Base-by-base conservation (phyloP, 805 yeast genomes). In the Komagataella kurtzmanii region DNA sequence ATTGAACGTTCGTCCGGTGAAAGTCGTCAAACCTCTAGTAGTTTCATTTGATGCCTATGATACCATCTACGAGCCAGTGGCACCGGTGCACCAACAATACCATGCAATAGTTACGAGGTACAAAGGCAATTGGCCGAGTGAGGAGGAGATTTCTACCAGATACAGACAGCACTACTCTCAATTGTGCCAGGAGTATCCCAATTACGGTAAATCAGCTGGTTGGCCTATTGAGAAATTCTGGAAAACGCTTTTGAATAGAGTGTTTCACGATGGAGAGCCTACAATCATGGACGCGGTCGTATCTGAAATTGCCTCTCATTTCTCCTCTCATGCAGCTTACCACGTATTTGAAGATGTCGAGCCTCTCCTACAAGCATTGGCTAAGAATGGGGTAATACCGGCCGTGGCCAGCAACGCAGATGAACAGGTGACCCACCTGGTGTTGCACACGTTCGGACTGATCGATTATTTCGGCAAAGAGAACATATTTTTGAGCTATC, bases 41-140 rank as follows among this genome's bases (percentile, higher is more conserved):
- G 64, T 84, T 0, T 78, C 88, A 1, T 73, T 83, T 51, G 91
- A 84, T 63, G 85, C 83, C 0, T 84, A 81, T 64, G 81, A 79
- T 46, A 84, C 90, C 0, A 61, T 84, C 7, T 83, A 81, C 59
- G 67, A 76, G 0, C 85, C 89, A 2, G 69, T 67, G 17, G 65
- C 65, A 24, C 77, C 85, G 0, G 75, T 83, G 0, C 63, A 76
- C 45, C 63, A 67, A n/a, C 82, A 76, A 54, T 84, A 84, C 58
- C 66, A 72, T 46, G 61, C 66, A 2, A 72, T 81, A 3, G 79
- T 80, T 0, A 50, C 59, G 6, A 69, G 69, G 47, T 72, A 72
- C 60, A 81, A 59, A 65, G 50, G 57, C 66, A 2, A 18, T 17
- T 24, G 24, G 47, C 24, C 30, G 2, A 24, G 47, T 45, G 50